Evolutionary conservation across 1,284 basidiomycete species (phyloP), one percentile per base, ranked within the genome.

Genomic region (Cryptococcus sp.): DNA sequence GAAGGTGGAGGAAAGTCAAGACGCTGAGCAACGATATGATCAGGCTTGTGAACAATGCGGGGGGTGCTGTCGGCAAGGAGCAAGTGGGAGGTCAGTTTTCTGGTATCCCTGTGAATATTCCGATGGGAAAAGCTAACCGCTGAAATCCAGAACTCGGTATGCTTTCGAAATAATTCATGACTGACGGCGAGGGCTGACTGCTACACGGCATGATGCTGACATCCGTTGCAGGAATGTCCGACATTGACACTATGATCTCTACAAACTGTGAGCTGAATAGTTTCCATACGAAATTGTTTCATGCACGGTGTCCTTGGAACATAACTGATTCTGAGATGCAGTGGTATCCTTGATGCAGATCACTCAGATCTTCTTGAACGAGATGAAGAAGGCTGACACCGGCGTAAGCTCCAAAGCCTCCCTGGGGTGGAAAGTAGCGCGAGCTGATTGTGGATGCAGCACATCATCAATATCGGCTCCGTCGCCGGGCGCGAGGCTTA

Each of bases 401-500:
- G 95, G 95, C 0, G 72, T 73, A 45, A 46, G 72, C 61, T 13
- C 16, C n/a, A 21, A 21, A 44, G 12, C 21, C 33, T 5, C 20
- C 23, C 16, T 20, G 15, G 20, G 35, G 13, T 52, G n/a, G n/a
- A 11, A 24, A 38, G 28, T 21, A 18, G 11, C 20, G n/a, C 6
- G 11, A 16, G 20, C 15, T n/a, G 40, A 42, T 13, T 16, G 5
- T 9, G 52, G 23, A 28, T 20, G 42, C 46, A 72, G 70, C 94
- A 97, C 78, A 81, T 98, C 64, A 96, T 98, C 79, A 95, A 96
- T 77, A 80, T 99, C 55, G 94, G 96, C 43, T 93, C 90, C 9
- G 85, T 98, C 56, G 92, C 91, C 42, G 92, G 95, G 39, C 81
- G 86, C n/a, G 95, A 98, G 72, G 77, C 94, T 0, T 98, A 98